Evolutionary conservation across 208 protist genomes (phyloP).

Genomic region (Angomonas deanei): DNA sequence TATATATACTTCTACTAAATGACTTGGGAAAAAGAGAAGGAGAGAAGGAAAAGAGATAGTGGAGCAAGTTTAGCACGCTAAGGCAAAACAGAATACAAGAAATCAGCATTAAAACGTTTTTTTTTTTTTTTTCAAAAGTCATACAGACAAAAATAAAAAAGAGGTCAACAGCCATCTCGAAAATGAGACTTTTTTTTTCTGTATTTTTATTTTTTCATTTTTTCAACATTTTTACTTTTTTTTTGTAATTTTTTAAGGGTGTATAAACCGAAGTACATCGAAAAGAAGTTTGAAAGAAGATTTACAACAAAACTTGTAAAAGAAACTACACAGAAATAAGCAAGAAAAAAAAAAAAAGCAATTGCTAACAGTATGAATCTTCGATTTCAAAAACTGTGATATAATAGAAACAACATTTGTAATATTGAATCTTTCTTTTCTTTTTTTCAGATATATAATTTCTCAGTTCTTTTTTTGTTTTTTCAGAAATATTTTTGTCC

Average conservation of each 20-base stretch:
- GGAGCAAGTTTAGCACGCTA: too few species aligned
- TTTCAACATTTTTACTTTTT: background rate
- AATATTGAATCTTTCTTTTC: conserved; percentile 11
- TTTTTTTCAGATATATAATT: background rate
- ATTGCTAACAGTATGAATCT: background rate
- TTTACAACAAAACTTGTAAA: background rate
- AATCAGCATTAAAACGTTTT: too few species aligned
- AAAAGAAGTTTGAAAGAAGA: background rate
- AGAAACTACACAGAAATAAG: background rate
- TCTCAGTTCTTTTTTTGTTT: too few species aligned
- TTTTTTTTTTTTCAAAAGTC: too few species aligned
- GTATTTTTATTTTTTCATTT: background rate
- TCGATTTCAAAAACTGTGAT: background rate
- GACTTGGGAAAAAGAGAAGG: conserved; percentile 1
- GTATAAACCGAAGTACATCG: background rate
- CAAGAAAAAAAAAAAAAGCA: conserved; percentile 6
- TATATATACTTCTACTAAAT: conserved; percentile 5
- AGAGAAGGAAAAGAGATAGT: conserved; percentile 11
- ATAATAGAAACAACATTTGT: background rate
- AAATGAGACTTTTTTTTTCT: conserved; percentile 14
- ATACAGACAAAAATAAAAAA: too few species aligned
- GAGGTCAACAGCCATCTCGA: too few species aligned
- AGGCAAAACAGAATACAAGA: too few species aligned
- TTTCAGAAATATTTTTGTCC: too few species aligned
- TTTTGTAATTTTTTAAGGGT: background rate